A percentile compares a stretch with the other conserved stretches of the same genome.
These are phyloP conservation scores for Phytophthora sp. DNA, from an alignment of 352 stramenopile species.

Conservation along the genomic window DNA sequence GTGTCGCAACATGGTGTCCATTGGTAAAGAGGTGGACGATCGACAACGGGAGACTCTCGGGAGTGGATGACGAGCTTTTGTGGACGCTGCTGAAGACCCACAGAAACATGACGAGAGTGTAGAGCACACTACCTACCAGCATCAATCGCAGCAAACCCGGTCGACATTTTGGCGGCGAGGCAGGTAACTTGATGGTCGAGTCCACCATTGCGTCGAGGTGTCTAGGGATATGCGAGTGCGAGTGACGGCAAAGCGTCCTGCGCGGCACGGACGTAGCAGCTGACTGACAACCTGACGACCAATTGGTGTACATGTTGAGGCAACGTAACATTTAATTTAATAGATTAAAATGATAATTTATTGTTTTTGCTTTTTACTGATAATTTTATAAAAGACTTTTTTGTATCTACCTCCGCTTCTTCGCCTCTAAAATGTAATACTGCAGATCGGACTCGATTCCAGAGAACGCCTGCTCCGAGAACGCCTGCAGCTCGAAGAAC, in stretches of 20 bases:
- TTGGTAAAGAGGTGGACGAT: slow-evolving; percentile 23
- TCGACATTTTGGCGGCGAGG: slow-evolving; percentile 23
- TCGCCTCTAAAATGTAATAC: slow-evolving; percentile 3
- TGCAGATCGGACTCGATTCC: slow-evolving; percentile 2
- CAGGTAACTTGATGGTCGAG: slow-evolving; percentile 13
- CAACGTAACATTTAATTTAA: too few species aligned
- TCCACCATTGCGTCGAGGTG: slow-evolving; percentile 21
- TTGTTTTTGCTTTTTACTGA: too few species aligned
- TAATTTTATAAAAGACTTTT: too few species aligned
- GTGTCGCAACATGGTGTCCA: slow-evolving; percentile 16
- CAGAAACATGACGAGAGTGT: slow-evolving; percentile 7
- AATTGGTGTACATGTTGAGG: too few species aligned
- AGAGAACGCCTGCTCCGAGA: slow-evolving; percentile 5
- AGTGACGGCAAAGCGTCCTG: slow-evolving; percentile 5
- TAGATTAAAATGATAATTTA: too few species aligned
- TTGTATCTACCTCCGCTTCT: not conserved
- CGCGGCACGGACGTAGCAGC: slow-evolving; percentile 2
- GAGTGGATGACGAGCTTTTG: slow-evolving; percentile 12
- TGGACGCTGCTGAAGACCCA: slow-evolving; percentile 24
- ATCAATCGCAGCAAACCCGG: slow-evolving; percentile 26
- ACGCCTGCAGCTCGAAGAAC: slow-evolving; percentile 8
- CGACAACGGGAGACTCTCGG: slow-evolving; percentile 22
- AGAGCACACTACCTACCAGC: slow-evolving; percentile 28
- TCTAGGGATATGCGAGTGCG: slow-evolving; percentile 13
- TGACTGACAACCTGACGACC: slow-evolving; percentile 18